Base-by-base conservation (phyloP, 2,329 filamentous ascomycete species). In the Colletotrichum australisinense region DNA sequence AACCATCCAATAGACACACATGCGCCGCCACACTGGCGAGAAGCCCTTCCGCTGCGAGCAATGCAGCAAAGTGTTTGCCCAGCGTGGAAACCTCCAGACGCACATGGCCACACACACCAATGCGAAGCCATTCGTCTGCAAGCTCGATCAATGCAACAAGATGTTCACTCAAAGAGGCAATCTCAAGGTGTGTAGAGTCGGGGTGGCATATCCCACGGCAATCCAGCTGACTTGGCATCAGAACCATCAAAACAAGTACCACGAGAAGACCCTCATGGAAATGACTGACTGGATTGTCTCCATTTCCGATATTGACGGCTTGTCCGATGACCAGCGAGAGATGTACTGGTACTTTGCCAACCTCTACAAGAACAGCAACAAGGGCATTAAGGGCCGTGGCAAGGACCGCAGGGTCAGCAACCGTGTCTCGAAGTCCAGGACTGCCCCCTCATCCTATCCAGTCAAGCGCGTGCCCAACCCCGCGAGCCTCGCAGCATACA, bases 331-430 rank as follows among this genome's bases (percentile, higher is more conserved):
- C 5, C 94, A 98, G 78, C 92, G 90, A 74, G 92, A 95, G 73
- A 86, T 98, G 63, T 95, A 93, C 86, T 90, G 93, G 77, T 97
- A 98, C 84, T 97, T 98, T 80, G 89, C 92, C 4, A 88, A 88
- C 0, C 87, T 98, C n/a, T 98, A 98, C 88, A 98, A 97, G 86
- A 97, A 98, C 84, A 95, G 93, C 84, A 98, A 98, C 88, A 98
- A 98, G 83, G 97, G 97, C 1, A 98, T 98, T 86, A 98, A 98
- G 84, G 97, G 97, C 12, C 92, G 97, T 58, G 97, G 97, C 56
- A 97, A 96, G 80, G 94, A 95, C 77, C 88, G 94, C 69, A 91
- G 91, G 71, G 93, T 95, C 67, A 81, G 80, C 58, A 76, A 57
- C 72, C 62, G 77, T 67, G 69, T 73, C 74, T 58, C 77, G 76